phyloP scores from a whole-genome alignment of 1,284 basidiomycete genomes.

The Melampsora americana region DNA sequence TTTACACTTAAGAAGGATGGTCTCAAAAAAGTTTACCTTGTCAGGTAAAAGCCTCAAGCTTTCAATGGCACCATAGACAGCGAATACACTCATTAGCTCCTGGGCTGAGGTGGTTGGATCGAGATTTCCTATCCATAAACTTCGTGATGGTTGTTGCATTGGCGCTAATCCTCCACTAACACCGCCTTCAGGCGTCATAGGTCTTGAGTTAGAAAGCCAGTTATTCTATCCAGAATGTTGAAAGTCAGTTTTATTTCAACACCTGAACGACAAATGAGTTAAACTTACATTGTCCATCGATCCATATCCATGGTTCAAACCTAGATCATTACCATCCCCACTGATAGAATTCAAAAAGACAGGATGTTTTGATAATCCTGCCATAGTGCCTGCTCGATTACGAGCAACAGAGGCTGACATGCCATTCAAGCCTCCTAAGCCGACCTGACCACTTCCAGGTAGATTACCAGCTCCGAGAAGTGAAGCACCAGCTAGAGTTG shows the following conservation, averaged over 20 bases:
- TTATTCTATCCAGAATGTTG: conserved; percentile 8
- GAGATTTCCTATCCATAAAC: conserved; percentile 95
- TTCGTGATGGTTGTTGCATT: conserved; percentile 80
- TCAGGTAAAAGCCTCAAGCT: conserved; percentile 87
- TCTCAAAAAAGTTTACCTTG: conserved; percentile 64
- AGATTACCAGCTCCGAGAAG: conserved; percentile 15
- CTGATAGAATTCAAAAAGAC: conserved; percentile 22
- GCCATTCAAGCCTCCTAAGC: conserved; percentile 2
- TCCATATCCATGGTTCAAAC: conserved; percentile 2
- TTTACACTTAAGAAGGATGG: background rate
- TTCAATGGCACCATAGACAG: conserved; percentile 93
- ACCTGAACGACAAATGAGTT: conserved; percentile 23
- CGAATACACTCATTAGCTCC: conserved; percentile 89
- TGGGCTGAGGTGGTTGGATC: conserved; percentile 89
- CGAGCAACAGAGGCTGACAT: conserved; percentile 19
- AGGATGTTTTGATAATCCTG: conserved; percentile 27
- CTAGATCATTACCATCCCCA: background rate
- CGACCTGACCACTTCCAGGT: background rate
- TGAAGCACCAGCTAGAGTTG: conserved; percentile 28
- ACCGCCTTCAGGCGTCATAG: conserved; percentile 32
- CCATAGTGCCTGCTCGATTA: conserved; percentile 31
- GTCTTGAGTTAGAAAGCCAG: conserved; percentile 35
- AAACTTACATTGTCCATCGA: conserved; percentile 20
- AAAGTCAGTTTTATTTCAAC: too few species aligned
- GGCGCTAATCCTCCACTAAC: conserved; percentile 15